Percentiles rank a stretch among this genome's conserved stretches.
These are phyloP conservation scores for Luvunga scandens DNA, from an alignment of 345 rosid genomes.

Conservation along the genomic window DNA sequence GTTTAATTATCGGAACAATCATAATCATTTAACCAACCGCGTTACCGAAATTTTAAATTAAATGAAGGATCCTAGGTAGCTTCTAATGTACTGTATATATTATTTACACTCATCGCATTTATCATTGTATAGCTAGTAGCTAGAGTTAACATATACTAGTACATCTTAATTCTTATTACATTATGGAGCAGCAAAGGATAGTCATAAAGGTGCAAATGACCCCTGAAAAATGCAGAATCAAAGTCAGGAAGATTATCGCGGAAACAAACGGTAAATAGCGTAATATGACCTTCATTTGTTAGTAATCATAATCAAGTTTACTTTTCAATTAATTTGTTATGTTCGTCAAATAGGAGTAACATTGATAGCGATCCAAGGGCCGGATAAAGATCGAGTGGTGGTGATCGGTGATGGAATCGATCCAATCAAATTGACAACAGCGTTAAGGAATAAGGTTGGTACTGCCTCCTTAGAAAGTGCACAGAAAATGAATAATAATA, in stretches of 20 bases:
- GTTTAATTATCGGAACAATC: background rate
- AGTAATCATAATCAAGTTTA: too few relatives aligned
- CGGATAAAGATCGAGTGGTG: background rate
- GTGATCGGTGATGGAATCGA: constrained; percentile 1
- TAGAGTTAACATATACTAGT: background rate
- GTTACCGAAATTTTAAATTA: background rate
- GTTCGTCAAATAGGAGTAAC: background rate
- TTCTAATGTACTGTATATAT: background rate
- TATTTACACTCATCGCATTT: background rate
- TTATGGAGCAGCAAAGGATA: background rate
- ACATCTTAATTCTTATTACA: background rate
- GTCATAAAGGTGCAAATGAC: background rate
- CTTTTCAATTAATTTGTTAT: background rate
- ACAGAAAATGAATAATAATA: background rate
- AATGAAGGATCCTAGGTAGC: background rate
- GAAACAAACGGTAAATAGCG: background rate
- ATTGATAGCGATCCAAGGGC: background rate
- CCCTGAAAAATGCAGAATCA: background rate
- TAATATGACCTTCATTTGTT: background rate
- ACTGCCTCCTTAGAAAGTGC: background rate
- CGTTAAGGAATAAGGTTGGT: background rate
- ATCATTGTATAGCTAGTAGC: background rate
- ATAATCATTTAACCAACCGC: background rate
- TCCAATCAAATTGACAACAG: background rate
- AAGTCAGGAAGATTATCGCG: background rate